Conservation (phyloP, 1,139 yeast species). For the Saccharomyces pastorianus region DNA sequence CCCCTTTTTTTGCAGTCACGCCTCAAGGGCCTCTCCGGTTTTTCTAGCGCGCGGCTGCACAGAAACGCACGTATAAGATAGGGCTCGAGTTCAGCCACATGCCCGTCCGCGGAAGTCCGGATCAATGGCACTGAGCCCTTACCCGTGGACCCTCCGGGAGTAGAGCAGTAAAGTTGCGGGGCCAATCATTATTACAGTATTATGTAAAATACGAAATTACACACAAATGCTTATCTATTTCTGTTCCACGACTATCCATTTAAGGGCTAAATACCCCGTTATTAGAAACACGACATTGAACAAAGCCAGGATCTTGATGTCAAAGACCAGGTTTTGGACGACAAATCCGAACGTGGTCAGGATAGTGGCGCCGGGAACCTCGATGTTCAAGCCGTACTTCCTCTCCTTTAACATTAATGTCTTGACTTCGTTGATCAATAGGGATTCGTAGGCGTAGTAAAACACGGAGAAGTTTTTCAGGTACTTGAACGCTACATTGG, state of each 20-base stretch:
- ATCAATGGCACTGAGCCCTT: neutral
- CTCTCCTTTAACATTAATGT: slow-evolving; percentile 76
- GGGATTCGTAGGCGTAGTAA: slow-evolving; percentile 92
- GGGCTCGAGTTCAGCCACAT: neutral
- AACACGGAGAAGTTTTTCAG: slow-evolving; percentile 80
- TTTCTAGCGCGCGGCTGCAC: neutral
- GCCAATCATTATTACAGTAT: neutral
- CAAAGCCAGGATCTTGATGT: slow-evolving; percentile 46
- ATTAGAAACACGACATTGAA: slow-evolving; percentile 48
- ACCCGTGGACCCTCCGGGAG: neutral
- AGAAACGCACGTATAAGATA: neutral
- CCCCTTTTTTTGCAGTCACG: neutral
- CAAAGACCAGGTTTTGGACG: slow-evolving; percentile 65
- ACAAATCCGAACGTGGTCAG: slow-evolving; percentile 90
- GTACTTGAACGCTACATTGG: slow-evolving; percentile 48
- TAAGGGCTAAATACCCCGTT: slow-evolving; percentile 68
- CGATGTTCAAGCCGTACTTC: slow-evolving; percentile 87
- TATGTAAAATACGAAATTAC: neutral
- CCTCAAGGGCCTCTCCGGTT: neutral
- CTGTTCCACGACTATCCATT: slow-evolving; percentile 64
- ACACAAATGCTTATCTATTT: slow-evolving; percentile 37
- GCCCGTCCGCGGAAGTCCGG: neutral
- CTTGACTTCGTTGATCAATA: slow-evolving; percentile 88
- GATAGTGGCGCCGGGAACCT: slow-evolving; percentile 97
- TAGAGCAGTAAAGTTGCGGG: neutral